Evolutionary conservation across 305 asterid species (phyloP).

Genomic region (Salvia sclarea): DNA sequence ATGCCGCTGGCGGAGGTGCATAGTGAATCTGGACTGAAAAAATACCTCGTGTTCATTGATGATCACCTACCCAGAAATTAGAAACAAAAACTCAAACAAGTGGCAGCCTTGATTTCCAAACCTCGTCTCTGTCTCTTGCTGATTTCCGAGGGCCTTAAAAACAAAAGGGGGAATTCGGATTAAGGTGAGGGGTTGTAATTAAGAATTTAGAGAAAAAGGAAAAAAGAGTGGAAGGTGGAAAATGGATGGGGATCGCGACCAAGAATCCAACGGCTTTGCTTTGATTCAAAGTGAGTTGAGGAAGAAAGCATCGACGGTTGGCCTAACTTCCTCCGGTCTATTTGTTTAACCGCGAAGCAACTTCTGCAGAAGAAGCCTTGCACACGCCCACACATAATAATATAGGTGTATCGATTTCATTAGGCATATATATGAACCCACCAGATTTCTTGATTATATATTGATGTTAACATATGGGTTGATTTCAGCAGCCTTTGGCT

Average conservation of each 20-base stretch:
- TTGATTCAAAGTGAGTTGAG: slow-evolving; percentile 60
- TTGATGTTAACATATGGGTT: slow-evolving; percentile 47
- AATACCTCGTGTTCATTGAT: slow-evolving; percentile 52
- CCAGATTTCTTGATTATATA: not conserved
- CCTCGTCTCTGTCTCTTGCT: not conserved
- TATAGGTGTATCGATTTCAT: not conserved
- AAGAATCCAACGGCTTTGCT: slow-evolving; percentile 79
- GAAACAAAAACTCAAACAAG: slow-evolving; percentile 21
- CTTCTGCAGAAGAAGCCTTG: slow-evolving; percentile 38
- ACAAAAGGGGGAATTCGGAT: slow-evolving; percentile 5
- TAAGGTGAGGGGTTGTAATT: not conserved
- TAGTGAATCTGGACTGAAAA: slow-evolving; percentile 55
- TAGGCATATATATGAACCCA: not conserved
- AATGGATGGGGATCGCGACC: slow-evolving; percentile 74
- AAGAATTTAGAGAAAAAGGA: not conserved
- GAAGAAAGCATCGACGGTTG: slow-evolving; percentile 47
- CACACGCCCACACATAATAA: slow-evolving; percentile 16
- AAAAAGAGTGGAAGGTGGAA: slow-evolving; percentile 42
- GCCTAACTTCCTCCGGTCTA: slow-evolving; percentile 54
- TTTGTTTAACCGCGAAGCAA: slow-evolving; percentile 64
- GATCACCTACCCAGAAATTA: too few species aligned
- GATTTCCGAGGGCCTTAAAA: not conserved
- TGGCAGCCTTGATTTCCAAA: not conserved
- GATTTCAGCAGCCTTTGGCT: too few species aligned
- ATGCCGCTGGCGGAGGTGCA: slow-evolving; percentile 47